Percentiles rank a stretch among this genome's conserved stretches.
phyloP scores from a whole-genome alignment of 371 early-diverging fungal species.

The Phascolomyces articulosus region DNA sequence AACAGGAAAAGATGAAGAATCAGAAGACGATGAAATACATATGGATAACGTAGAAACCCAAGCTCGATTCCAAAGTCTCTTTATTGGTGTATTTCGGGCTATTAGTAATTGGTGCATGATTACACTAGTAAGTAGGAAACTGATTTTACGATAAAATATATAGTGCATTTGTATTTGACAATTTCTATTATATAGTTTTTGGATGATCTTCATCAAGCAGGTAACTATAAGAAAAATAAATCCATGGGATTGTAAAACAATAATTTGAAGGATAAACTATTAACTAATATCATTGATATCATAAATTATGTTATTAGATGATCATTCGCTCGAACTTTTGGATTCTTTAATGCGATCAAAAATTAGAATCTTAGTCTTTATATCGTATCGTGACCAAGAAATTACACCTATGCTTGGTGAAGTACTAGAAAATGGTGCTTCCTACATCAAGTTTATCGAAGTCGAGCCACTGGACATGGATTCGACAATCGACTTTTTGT shows the following conservation, averaged over 20 bases:
- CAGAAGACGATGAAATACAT: constrained; percentile 16
- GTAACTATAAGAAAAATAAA: constrained; percentile 2
- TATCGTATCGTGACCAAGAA: constrained; percentile 45
- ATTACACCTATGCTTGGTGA: constrained; percentile 17
- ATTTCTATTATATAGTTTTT: constrained; percentile 34
- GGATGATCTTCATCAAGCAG: constrained; percentile 51
- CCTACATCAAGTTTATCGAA: constrained; percentile 25
- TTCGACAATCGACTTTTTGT: constrained; percentile 34
- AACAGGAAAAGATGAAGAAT: neutral
- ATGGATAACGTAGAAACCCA: constrained; percentile 43
- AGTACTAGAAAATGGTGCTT: constrained; percentile 27
- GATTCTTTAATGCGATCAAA: constrained; percentile 35
- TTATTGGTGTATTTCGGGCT: constrained; percentile 44
- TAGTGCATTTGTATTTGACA: no score
- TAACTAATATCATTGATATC: no score
- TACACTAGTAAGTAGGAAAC: constrained; percentile 34
- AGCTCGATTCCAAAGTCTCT: constrained; percentile 42
- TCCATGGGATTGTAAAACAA: neutral
- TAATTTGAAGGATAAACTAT: no score
- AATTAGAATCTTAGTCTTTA: constrained; percentile 33
- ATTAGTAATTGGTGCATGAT: constrained; percentile 46
- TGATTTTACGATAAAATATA: no score
- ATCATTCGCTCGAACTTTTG: constrained; percentile 43
- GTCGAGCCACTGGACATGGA: constrained; percentile 37
- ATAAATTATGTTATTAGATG: constrained; percentile 31